Evolutionary conservation across 169 alveolate species (phyloP).

Genomic region (Cryptosporidium felis): DNA sequence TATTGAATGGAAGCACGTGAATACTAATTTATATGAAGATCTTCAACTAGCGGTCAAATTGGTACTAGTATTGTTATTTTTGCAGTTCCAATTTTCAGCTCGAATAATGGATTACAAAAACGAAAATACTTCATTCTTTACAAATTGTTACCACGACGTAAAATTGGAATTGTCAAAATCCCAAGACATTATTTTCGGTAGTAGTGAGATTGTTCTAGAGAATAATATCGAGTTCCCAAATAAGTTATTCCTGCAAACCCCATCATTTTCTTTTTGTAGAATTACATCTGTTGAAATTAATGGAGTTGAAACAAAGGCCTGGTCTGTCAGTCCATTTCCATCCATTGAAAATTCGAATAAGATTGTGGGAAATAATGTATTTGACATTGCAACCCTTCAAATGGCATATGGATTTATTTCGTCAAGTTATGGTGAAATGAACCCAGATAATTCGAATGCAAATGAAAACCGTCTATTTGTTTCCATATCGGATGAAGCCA

Average conservation of each 20-base stretch:
- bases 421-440: constrained; percentile 45
- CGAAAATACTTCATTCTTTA: neutral
- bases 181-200: neutral
- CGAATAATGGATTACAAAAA: neutral
- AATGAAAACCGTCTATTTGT: constrained; percentile 22
- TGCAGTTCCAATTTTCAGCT: neutral
- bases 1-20: too few species aligned
- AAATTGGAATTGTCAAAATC: neutral
- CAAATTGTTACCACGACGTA: neutral
- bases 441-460: neutral
- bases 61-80: neutral
- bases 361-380: constrained; percentile 25
- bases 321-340: constrained; percentile 56
- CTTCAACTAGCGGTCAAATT: constrained; percentile 41
- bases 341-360: constrained; percentile 29
- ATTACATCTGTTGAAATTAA: constrained; percentile 35
- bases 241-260: constrained; percentile 24
- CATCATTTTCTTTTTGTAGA: constrained; percentile 25
- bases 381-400: constrained; percentile 29
- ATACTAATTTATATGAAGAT: too few species aligned
- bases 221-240: constrained; percentile 13
- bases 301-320: neutral
- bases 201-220: constrained; percentile 12
- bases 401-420: constrained; percentile 45
- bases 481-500: neutral